Base-by-base conservation (phyloP, 179 eudicot genomes). In the Beta macrorhiza region DNA sequence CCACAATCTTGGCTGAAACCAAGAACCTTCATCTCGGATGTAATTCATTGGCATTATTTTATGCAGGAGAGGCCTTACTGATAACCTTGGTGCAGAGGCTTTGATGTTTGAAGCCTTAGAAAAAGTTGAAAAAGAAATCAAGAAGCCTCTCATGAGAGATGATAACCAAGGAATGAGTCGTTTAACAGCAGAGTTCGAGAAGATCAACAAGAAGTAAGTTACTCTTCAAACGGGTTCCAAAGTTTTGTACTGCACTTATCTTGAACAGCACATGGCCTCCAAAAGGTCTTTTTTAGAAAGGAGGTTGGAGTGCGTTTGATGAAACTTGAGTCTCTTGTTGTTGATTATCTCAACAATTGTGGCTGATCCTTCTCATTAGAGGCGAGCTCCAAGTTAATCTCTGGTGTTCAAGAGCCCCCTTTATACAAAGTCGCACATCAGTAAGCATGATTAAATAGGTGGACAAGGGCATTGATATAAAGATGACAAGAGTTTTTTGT, bases 101-200 rank as follows among this genome's bases (percentile, higher is more conserved):
- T 82, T 96, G 99, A 91, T 91, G 99, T 90, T 92, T 87, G 95
- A 91, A 55, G 99, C 98, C 32, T 85, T 96, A 80, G 98, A 94
- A 16, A 96, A 90, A 78, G 88, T 96, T 82, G 99, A 96, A 82
- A 92, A 91, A 75, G 91, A 94, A 76, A 61, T 92, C 78, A 91
- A 91, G 84, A 94, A 91, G 68, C 97, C 99, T 53, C 93, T 94
- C 14, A 81, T 94, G 98, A 87, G 98, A 84, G 82, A 90, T 85
- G 97, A 96, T 86, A 87, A 92, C 83, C 83, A 92, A 85, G 94
- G 93, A 82, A 88, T 94, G 93, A 91, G 82, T 65, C 93, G 87
- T 73, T 86, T 96, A 47, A 78, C 74, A 82, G 91, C 91, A 20
- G 99, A 96, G 82, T 96, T 90, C 83, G 97, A 96, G 42, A 89